Percentiles rank a stretch among this genome's conserved stretches.
These are phyloP conservation scores for Suillus cothurnatus DNA, from an alignment of 768 basidiomycete genomes.

Conservation along the genomic window DNA sequence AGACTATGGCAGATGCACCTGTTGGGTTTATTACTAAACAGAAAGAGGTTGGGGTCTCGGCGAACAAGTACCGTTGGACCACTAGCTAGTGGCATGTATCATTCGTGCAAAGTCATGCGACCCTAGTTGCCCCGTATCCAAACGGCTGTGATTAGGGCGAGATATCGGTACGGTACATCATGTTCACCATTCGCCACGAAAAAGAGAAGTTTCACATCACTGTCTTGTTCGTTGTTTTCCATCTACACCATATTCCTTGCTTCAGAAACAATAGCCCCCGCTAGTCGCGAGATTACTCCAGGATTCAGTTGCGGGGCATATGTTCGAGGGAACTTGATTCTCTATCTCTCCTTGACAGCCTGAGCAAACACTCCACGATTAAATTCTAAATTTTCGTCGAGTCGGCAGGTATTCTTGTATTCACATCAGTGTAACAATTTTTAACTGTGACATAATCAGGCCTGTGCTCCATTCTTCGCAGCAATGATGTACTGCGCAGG, in stretches of 20 bases:
- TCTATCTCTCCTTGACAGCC: conserved; percentile 13
- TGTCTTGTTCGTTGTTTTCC: not conserved
- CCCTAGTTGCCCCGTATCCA: not conserved
- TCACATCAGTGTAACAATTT: conserved; percentile 8
- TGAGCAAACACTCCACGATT: not conserved
- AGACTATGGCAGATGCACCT: not conserved
- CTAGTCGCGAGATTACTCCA: not conserved
- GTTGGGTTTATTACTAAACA: not conserved
- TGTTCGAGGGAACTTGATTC: not conserved
- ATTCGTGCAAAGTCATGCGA: not conserved
- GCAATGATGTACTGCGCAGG: not conserved
- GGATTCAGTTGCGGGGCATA: not conserved
- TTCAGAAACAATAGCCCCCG: no score
- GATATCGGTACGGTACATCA: not conserved
- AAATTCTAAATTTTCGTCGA: not conserved
- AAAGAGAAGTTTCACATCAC: not conserved
- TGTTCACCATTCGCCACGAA: not conserved
- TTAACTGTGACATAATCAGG: not conserved
- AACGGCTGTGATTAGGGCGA: not conserved
- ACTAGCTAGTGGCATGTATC: not conserved
- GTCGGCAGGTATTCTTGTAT: conserved; percentile 23
- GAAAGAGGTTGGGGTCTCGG: not conserved
- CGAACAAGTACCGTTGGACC: not conserved
- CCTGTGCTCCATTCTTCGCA: not conserved
- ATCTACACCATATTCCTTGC: not conserved